Evolutionary conservation across 306 rosid genomes (phyloP), one percentile per base, ranked within the genome.

Genomic region (Albizia julibrissin): DNA sequence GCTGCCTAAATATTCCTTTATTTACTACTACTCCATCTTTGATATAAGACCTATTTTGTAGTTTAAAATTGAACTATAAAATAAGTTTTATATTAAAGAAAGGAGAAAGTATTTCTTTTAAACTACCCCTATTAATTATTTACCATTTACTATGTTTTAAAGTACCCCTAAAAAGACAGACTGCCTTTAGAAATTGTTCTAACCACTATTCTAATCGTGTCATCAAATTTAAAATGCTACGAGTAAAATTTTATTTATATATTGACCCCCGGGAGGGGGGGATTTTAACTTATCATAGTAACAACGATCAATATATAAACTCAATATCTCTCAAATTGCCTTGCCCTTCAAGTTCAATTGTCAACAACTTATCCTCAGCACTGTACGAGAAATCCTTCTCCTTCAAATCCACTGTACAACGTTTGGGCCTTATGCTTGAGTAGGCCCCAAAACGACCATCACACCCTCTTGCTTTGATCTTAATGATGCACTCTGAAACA

Each of bases 381-480:
- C 74, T 85, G 79, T 89, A 91, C n/a, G 24, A 79, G 80, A 91
- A 89, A 34, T 88, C 87, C 72, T 82, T 86, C 72, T 89, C 91
- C 31, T 89, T 87, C 90, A 26, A 82, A 70, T 83, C 90, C 71
- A 91, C 87, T 13, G 78, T 26, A 47, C 97, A 92, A 27, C 70
- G 72, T 49, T 78, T 88, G 0, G 97, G 97, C n/a, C 85, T 84
- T 6, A 66, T 29, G 74, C 88, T 91, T 40, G 89, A 91, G 84
- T 88, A 91, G 2, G 82, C 94, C 80, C 97, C 97, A 70, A 93
- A 89, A 64, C 86, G 74, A 50, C 94, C 97, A 37, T 37, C 40
- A 62, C 77, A 78, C 3, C 94, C 93, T 84, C 84, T 77, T 7
- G 87, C 88, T 83, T 59, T 85, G 75, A 87, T 70, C 75, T 82